These are phyloP conservation scores for Populus hybrid DNA, from an alignment of 441 rosid genomes.

Conservation along the genomic window DNA sequence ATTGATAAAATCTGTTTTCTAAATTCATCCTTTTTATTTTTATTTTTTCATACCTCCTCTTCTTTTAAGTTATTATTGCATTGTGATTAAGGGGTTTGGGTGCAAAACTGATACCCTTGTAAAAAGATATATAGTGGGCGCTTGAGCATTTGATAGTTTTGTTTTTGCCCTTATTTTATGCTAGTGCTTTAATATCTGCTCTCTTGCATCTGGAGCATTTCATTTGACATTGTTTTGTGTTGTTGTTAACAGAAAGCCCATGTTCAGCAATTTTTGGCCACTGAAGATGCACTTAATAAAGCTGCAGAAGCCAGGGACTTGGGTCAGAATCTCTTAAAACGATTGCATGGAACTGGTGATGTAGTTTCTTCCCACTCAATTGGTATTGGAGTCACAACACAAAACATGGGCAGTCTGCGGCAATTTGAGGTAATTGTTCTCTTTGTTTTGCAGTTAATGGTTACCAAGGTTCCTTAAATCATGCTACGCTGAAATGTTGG, in stretches of 20 bases:
- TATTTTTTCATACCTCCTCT: background rate
- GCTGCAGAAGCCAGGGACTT: slow-evolving; percentile 83
- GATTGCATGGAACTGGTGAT: slow-evolving; percentile 69
- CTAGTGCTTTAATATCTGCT: background rate
- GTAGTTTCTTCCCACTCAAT: slow-evolving; percentile 49
- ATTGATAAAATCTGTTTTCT: background rate
- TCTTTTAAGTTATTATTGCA: background rate
- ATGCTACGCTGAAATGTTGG: background rate
- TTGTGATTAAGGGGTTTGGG: background rate
- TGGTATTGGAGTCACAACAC: slow-evolving; percentile 53
- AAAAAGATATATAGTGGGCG: background rate
- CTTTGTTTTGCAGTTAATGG: background rate
- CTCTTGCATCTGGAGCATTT: slow-evolving; percentile 2
- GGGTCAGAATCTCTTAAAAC: slow-evolving; percentile 64
- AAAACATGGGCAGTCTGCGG: slow-evolving; percentile 66
- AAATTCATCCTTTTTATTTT: background rate
- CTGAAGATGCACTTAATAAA: slow-evolving; percentile 88
- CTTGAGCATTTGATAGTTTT: background rate
- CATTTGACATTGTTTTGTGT: slow-evolving; percentile 14
- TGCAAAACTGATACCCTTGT: background rate
- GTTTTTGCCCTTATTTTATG: background rate
- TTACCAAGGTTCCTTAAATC: background rate
- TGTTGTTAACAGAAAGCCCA: slow-evolving; percentile 72
- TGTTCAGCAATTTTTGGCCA: slow-evolving; percentile 92
- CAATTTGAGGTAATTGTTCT: slow-evolving; percentile 64